These are phyloP conservation scores for Coemansia umbellata DNA, from an alignment of 192 early-diverging fungal species.

Conservation along the genomic window DNA sequence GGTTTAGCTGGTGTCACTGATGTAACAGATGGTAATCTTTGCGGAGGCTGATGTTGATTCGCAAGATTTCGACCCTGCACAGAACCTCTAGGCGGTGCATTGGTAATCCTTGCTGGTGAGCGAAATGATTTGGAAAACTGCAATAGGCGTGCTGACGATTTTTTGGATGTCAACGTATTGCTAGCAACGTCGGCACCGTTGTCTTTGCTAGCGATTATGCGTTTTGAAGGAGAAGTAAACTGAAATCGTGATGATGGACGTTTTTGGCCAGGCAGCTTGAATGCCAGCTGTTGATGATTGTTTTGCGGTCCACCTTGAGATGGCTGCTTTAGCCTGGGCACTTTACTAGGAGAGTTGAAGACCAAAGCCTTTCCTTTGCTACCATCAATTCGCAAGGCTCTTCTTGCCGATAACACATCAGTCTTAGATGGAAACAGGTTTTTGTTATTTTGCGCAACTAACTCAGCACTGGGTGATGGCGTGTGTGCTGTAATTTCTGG, in stretches of 20 bases:
- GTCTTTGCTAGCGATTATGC: slow-evolving; percentile 1
- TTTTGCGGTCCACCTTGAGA: background rate
- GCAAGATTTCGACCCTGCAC: background rate
- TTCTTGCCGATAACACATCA: slow-evolving; percentile 39
- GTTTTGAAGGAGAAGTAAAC: slow-evolving; percentile 45
- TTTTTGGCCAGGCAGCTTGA: slow-evolving; percentile 30
- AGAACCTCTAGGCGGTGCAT: background rate
- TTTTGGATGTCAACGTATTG: background rate
- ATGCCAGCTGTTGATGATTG: slow-evolving; percentile 12
- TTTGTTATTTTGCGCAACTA: background rate
- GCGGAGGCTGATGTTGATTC: slow-evolving; percentile 4
- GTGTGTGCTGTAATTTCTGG: no score
- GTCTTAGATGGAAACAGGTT: slow-evolving; percentile 34
- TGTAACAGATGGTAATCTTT: slow-evolving; percentile 20
- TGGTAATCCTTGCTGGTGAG: slow-evolving; percentile 11
- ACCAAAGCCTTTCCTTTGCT: background rate
- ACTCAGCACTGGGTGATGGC: background rate
- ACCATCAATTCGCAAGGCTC: slow-evolving; percentile 19
- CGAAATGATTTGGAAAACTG: slow-evolving; percentile 15
- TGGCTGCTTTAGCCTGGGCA: background rate
- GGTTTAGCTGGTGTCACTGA: background rate
- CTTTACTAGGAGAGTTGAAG: slow-evolving; percentile 10
- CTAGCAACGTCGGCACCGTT: background rate
- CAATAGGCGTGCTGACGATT: background rate
- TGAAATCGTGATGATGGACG: slow-evolving; percentile 6